Base-by-base conservation (phyloP, 2,329 filamentous ascomycete genomes). In the Paracoccidioides lutzii region DNA sequence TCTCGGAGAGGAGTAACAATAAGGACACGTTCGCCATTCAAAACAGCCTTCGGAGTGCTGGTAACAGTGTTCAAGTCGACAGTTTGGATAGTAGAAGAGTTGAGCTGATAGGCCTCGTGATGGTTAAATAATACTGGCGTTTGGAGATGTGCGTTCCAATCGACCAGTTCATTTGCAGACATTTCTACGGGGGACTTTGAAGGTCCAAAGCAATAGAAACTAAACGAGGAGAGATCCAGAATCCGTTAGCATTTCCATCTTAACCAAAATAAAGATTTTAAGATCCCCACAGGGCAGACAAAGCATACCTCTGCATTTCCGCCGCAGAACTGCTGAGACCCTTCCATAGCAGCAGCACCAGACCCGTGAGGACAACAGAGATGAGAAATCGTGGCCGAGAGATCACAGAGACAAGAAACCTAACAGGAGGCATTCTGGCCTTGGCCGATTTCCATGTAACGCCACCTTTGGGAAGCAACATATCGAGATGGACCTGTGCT, bases 101-200 rank as follows among this genome's bases (percentile, higher is more conserved):
- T 93, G 74, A 97, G 78, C 68, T 87, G 83, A 66, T 96, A 78
- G 40, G 93, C 85, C 60, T 86, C 84, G 72, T 97, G 93, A 72
- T 91, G 88, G 75, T 98, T 98, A 78, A 95, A 96, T 62, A 95
- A 81, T 63, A 98, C 90, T 52, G 93, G 93, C 3, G 93, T 97
- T 64, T 90, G 84, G 60, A 93, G 77, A 68, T 95, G 90, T 57
- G 83, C 83, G 62, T 87, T 85, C 93, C 93, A 98, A 61, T 88
- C 81, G 59, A 84, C 84, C 71, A 91, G 85, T 69, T 98, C 93
- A 69, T 96, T 96, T 55, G 85, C 76, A 44, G 87, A 82, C 89
- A 98, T 95, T 61, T 93, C 83, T 83, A 95, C 94, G 54, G 93
- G 93, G n/a, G 93, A 82, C 76, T 94, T 96, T 30, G 86, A 82